Conservation (phyloP, 257 asterid genomes). For the Solanum okadae region DNA sequence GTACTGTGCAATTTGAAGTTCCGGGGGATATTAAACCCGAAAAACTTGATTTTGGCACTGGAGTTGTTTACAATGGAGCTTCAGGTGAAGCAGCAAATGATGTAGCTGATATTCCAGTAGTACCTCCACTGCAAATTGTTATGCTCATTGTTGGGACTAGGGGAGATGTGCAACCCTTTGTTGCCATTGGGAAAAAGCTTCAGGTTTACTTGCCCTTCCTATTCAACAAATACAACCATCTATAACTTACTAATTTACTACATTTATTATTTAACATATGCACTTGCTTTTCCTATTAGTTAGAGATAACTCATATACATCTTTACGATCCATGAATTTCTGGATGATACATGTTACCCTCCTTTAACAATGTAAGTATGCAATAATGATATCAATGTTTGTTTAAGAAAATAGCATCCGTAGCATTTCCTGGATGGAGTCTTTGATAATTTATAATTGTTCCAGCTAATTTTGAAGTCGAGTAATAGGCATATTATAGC, state of each 20-base stretch:
- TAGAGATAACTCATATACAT: background rate
- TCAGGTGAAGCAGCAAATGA: conserved; percentile 18
- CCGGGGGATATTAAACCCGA: conserved; percentile 49
- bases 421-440: background rate
- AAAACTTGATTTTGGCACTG: conserved; percentile 36
- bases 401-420: background rate
- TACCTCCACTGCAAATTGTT: conserved; percentile 76
- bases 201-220: conserved; percentile 35
- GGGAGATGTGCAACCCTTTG: conserved; percentile 90
- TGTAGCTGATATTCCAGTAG: conserved; percentile 17
- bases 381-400: background rate
- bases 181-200: conserved; percentile 75
- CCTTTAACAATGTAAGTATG: background rate
- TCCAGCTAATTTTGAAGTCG: background rate
- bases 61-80: conserved; percentile 24
- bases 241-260: background rate
- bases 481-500: background rate
- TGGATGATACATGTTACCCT: background rate
- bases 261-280: background rate
- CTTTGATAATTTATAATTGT: background rate
- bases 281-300: background rate
- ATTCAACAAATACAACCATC: background rate
- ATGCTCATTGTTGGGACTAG: conserved; percentile 90
- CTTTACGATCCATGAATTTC: background rate
- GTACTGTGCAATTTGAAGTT: conserved; percentile 71